Evolutionary conservation across 2,329 filamentous ascomycete species (phyloP).

Genomic region (Aaosphaeria arxii): DNA sequence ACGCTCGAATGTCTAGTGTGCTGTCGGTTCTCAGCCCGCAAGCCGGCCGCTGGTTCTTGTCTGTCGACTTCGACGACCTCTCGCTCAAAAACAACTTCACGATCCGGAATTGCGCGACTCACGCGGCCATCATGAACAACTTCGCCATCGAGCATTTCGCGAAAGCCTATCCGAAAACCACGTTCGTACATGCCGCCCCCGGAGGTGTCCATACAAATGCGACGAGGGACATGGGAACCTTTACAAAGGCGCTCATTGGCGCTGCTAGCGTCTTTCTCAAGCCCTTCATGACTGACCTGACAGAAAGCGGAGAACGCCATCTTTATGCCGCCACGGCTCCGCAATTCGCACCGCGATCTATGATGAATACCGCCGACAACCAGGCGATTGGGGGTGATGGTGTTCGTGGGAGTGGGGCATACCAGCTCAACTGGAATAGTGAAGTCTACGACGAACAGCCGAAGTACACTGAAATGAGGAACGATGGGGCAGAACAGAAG

Average conservation of each 20-base stretch:
- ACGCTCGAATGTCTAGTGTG: conserved; percentile 21
- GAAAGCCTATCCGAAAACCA: conserved; percentile 12
- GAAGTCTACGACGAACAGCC: conserved; percentile 15
- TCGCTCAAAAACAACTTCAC: conserved; percentile 22
- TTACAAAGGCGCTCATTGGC: conserved; percentile 4
- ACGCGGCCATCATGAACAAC: conserved; percentile 24
- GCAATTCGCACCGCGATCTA: conserved; percentile 15
- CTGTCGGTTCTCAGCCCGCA: conserved; percentile 27
- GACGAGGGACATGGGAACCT: conserved; percentile 8
- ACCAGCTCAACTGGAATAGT: conserved; percentile 22
- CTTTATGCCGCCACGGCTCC: conserved; percentile 27
- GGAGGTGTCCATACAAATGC: conserved; percentile 20
- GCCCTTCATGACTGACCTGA: conserved; percentile 15
- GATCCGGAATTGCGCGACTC: conserved; percentile 18
- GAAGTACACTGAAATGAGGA: conserved; percentile 14
- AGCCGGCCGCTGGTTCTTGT: conserved; percentile 7
- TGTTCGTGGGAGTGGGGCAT: conserved; percentile 21
- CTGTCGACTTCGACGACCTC: conserved; percentile 23
- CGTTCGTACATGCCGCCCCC: conserved; percentile 29
- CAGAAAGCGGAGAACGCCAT: conserved; percentile 34
- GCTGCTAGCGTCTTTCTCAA: conserved; percentile 9
- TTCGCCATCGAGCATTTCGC: conserved; percentile 25
- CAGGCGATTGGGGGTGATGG: conserved; percentile 20
- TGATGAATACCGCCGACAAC: conserved; percentile 4
- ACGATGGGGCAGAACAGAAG: conserved; percentile 20